These are phyloP conservation scores for Cyclanthera cordifolia DNA, from an alignment of 306 rosid species.

Conservation along the genomic window DNA sequence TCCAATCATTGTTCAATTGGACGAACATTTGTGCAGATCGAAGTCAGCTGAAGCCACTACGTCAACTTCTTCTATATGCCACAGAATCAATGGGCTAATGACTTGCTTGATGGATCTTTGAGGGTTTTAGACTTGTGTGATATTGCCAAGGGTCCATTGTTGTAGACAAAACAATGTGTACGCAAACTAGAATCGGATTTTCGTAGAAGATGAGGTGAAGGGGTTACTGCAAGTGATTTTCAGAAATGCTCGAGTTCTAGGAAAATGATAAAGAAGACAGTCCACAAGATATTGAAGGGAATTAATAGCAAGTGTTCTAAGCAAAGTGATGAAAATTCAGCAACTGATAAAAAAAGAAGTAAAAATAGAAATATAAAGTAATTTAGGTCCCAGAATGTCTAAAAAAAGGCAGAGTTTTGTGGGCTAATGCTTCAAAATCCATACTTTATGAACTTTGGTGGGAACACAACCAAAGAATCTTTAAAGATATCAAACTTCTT, in stretches of 20 bases:
- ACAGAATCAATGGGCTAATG: slow-evolving; percentile 17
- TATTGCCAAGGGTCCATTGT: slow-evolving; percentile 19
- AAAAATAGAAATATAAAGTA: too few species aligned
- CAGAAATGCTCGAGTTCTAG: slow-evolving; percentile 14
- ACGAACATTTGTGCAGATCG: slow-evolving; percentile 19
- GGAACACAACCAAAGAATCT: too few species aligned
- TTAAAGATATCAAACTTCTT: too few species aligned
- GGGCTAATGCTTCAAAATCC: too few species aligned
- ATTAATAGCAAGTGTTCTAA: slow-evolving; percentile 4
- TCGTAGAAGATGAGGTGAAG: slow-evolving; percentile 17
- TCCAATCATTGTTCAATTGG: slow-evolving; percentile 6
- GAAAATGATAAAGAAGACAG: slow-evolving; percentile 16
- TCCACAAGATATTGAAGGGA: slow-evolving; percentile 19
- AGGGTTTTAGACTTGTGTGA: slow-evolving; percentile 22
- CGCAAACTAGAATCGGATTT: slow-evolving; percentile 18
- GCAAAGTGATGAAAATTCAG: background rate
- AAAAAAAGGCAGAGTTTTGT: too few species aligned
- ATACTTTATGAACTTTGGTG: too few species aligned
- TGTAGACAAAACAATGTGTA: slow-evolving; percentile 12
- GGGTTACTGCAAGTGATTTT: slow-evolving; percentile 1
- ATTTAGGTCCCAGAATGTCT: too few species aligned
- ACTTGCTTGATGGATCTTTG: slow-evolving; percentile 22
- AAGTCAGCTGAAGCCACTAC: background rate
- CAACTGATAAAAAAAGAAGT: slow-evolving; percentile 12
- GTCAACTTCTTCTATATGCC: slow-evolving; percentile 6